Base-by-base conservation (phyloP, 2,329 filamentous ascomycete genomes). In the Colletotrichum aenigma region DNA sequence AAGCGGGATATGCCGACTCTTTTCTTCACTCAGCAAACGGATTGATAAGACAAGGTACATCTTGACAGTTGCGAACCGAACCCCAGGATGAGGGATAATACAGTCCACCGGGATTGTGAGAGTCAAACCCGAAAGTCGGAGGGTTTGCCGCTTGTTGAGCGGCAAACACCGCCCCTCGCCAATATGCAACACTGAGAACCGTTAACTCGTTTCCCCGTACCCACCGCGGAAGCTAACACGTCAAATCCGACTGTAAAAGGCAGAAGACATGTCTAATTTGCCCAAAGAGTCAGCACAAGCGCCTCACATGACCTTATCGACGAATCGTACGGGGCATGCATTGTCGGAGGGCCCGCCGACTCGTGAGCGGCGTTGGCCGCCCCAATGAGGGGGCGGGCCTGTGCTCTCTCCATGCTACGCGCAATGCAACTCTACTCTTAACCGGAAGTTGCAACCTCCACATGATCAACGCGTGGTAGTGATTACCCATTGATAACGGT, bases 371-470 rank as follows among this genome's bases (percentile, higher is more conserved):
- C 56, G 34, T 16, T 24, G 62, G 24, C 73, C 62, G 73, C 38
- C 48, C 69, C 69, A 75, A 75, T 75, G 38, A 64, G 69, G 65
- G 21, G 52, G 26, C 38, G 52, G 55, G 48, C 38, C 62, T 66
- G 38, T 52, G 61, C 43, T 48, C 72, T 56, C 32, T 28, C 34
- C 26, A 38, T 62, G 36, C 56, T 30, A 26, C 30, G 24, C 56
- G 55, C 34, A 34, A 61, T 61, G 67, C 67, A 34, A 70, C 55
- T 70, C 67, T 61, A 36, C 58, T 61, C 66, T 62, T 26, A 24
- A 18, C 67, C 30, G 55, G 26, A 24, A 52, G 43, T 52, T 52
- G 43, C 43, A 52, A 70, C 34, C 67, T 70, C 56, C 67, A 70
- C 67, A 62, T 36, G 58, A 70, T 48, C 56, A 62, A 70, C 67